These are phyloP conservation scores for Arthrobotrys megalospora DNA, from an alignment of 2,329 filamentous ascomycete genomes.

Conservation along the genomic window DNA sequence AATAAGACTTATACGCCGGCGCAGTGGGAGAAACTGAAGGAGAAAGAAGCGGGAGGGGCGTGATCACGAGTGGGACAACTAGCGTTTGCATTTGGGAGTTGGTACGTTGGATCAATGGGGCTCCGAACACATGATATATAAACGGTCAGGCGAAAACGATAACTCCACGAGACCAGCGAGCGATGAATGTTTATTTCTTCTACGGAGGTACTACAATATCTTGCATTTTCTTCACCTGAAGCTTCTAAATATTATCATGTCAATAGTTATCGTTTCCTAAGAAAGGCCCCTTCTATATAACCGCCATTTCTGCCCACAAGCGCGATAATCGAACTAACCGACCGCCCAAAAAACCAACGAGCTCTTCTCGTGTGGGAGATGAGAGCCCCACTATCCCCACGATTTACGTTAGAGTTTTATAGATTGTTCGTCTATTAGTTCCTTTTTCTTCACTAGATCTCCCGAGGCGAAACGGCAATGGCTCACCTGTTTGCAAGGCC, in stretches of 20 bases:
- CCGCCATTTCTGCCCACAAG: slow-evolving; percentile 11
- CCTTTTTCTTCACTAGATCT: neutral
- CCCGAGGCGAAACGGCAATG: slow-evolving; percentile 32
- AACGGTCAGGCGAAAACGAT: slow-evolving; percentile 1
- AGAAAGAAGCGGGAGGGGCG: slow-evolving; percentile 63
- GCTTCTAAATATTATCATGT: too few relatives aligned
- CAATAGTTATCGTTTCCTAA: too few relatives aligned
- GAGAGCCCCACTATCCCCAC: slow-evolving; percentile 22
- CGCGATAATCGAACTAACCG: slow-evolving; percentile 19
- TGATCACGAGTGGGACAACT: slow-evolving; percentile 3
- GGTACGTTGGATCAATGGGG: neutral
- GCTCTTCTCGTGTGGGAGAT: slow-evolving; percentile 9
- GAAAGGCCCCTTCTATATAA: neutral
- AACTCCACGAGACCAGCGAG: neutral
- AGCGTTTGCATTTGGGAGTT: neutral
- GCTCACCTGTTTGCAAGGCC: neutral
- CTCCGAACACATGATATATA: slow-evolving; percentile 1
- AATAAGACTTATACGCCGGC: slow-evolving; percentile 93
- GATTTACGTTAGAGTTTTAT: slow-evolving; percentile 30
- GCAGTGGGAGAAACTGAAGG: slow-evolving; percentile 82
- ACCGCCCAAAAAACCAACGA: neutral
- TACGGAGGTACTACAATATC: neutral
- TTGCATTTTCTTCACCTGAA: neutral
- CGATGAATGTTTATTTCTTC: neutral
- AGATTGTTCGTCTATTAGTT: slow-evolving; percentile 13